Conservation (phyloP, 2,329 filamentous ascomycete genomes). For the Pseudogymnoascus sp. region DNA sequence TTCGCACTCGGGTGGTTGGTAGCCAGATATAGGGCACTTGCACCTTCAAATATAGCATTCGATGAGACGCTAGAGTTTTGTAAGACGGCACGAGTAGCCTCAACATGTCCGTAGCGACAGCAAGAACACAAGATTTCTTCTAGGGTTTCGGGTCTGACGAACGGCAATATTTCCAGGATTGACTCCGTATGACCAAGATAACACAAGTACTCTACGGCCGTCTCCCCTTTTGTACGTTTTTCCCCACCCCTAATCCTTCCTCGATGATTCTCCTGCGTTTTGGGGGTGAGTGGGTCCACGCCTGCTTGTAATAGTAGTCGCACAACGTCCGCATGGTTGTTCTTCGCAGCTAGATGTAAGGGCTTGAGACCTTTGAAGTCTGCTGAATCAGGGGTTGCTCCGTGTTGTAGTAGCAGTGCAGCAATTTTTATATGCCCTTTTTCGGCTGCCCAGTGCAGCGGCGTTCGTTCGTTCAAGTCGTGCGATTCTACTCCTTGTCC, state of each 20-base stretch:
- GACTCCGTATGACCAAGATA: slow-evolving; percentile 19
- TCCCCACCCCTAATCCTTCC: slow-evolving; percentile 10
- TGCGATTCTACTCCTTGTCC: not conserved
- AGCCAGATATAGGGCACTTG: slow-evolving; percentile 15
- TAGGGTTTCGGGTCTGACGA: slow-evolving; percentile 11
- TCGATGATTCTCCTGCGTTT: slow-evolving; percentile 17
- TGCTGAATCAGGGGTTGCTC: slow-evolving; percentile 13
- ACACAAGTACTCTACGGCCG: slow-evolving; percentile 28
- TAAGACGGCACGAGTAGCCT: slow-evolving; percentile 13
- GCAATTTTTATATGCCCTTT: slow-evolving; percentile 12
- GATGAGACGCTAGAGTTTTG: slow-evolving; percentile 9
- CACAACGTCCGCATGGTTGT: slow-evolving; percentile 25
- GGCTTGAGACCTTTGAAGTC: slow-evolving; percentile 26
- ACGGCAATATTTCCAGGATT: slow-evolving; percentile 13
- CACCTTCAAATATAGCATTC: slow-evolving; percentile 12
- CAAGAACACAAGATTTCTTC: slow-evolving; percentile 15
- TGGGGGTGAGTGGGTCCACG: slow-evolving; percentile 26
- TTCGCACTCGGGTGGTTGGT: slow-evolving; percentile 7
- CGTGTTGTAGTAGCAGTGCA: slow-evolving; percentile 11
- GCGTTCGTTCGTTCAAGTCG: slow-evolving; percentile 11
- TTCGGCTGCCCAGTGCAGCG: slow-evolving; percentile 20
- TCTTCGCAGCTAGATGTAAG: slow-evolving; percentile 28
- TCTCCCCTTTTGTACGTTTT: slow-evolving; percentile 17
- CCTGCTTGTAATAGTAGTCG: slow-evolving; percentile 29
- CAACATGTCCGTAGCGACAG: slow-evolving; percentile 14